Evolutionary conservation across 305 asterid species (phyloP), one percentile per base, ranked within the genome.

Genomic region (Euphrasia arctica): DNA sequence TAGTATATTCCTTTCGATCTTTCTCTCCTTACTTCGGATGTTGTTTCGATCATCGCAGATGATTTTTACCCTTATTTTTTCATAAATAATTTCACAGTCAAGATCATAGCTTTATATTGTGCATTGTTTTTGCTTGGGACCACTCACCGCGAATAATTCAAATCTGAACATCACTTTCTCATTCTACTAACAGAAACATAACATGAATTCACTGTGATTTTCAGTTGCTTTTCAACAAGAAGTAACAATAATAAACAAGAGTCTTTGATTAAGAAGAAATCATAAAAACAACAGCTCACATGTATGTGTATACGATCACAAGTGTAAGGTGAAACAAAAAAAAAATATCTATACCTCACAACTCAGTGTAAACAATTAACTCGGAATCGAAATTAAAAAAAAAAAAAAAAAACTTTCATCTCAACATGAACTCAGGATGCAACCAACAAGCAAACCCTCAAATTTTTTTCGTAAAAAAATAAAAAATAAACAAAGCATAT

Each of bases 311-410:
- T 18, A 18, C 22, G 22, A 18, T 18, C 22, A 18, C 22, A 18
- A 18, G 22, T 18, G 22, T 18, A 18, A 66, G 67, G 43, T 34
- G 49, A 48, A 25, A 60, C 48, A 68, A 52, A 12, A 65, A 54
- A 32, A 32, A 1, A 18, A 18, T 69, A 72, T 63, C 77, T 67
- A 67, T 76, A 72, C 49, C 61, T 66, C 63, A 68, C 54, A 54
- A 59, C 69, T 68, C 42, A 72, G 76, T 39, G 45, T 39, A 39
- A 8, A 2, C 43, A 39, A 39, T 8, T 34, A 32, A 32, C 39
- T 32, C 39, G 10, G 27, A 25, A 25, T 25, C 27, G 27, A 25
- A 25, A 25, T 25, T 25, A 25, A 25, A 25, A 25, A 9, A 39
- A 8, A 39, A 7, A 39, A 74, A 41, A 60, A 68, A 62, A 60